phyloP scores from a whole-genome alignment of 2,329 filamentous ascomycete species.

The Metarhizium guizhouense region DNA sequence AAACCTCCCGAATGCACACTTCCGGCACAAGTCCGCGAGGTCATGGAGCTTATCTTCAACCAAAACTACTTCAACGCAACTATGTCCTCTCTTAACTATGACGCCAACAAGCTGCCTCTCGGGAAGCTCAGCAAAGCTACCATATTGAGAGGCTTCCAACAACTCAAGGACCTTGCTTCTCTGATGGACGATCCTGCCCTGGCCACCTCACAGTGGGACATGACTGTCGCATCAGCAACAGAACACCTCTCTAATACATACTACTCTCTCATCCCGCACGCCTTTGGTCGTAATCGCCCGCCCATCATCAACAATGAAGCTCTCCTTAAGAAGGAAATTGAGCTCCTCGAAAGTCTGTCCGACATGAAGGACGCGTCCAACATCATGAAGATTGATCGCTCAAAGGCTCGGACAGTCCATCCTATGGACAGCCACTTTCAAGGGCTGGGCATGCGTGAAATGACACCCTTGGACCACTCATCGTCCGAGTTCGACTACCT shows the following conservation, averaged over 20 bases:
- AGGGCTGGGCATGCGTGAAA: slow-evolving; percentile 64
- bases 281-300: slow-evolving; percentile 64
- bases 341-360: slow-evolving; percentile 69
- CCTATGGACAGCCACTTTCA: slow-evolving; percentile 64
- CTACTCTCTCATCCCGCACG: slow-evolving; percentile 75
- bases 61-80: slow-evolving; percentile 58
- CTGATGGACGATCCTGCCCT: slow-evolving; percentile 48
- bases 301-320: slow-evolving; percentile 51
- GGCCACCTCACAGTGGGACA: slow-evolving; percentile 34
- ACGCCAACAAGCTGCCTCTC: slow-evolving; percentile 67
- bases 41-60: slow-evolving; percentile 82
- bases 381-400: slow-evolving; percentile 60
- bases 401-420: slow-evolving; percentile 45
- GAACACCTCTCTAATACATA: slow-evolving; percentile 67
- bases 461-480: slow-evolving; percentile 54
- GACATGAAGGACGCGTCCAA: slow-evolving; percentile 78
- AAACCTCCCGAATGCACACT: slow-evolving; percentile 47
- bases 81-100: slow-evolving; percentile 61
- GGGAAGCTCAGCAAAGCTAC: slow-evolving; percentile 78
- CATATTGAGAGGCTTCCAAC: slow-evolving; percentile 64
- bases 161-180: slow-evolving; percentile 65
- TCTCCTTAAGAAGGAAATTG: slow-evolving; percentile 65
- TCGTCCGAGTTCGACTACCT: slow-evolving; percentile 58
- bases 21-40: slow-evolving; percentile 47
- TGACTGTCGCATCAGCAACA: slow-evolving; percentile 29